phyloP scores from a whole-genome alignment of 2,329 filamentous ascomycete genomes.

The Niveomyces coronatus region DNA sequence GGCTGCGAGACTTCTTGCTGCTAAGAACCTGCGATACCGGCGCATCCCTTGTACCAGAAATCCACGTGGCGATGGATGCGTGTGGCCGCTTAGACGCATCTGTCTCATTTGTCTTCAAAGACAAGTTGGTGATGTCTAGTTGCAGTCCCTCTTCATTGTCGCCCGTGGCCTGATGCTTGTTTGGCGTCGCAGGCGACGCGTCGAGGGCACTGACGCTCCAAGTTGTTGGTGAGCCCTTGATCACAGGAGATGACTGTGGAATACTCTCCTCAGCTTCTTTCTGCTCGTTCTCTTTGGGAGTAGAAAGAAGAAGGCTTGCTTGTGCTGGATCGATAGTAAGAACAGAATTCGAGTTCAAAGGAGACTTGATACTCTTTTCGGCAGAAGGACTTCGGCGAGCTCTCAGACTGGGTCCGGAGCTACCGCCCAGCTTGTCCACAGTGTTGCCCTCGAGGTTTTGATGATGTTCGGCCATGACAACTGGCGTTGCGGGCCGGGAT shows the following conservation, averaged over 20 bases:
- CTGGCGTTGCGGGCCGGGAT: no score
- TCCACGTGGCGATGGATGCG: neutral
- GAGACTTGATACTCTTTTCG: no score
- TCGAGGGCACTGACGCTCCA: constrained; percentile 2
- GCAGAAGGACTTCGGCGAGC: no score
- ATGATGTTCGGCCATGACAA: neutral
- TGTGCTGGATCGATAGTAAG: no score
- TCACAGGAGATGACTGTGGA: neutral
- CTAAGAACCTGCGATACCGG: neutral
- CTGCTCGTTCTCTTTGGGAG: neutral
- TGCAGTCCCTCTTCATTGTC: neutral
- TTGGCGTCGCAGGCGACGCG: neutral
- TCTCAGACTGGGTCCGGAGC: no score
- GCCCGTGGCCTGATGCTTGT: neutral
- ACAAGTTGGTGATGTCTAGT: neutral
- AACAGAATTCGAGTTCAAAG: no score
- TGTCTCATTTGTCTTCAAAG: neutral
- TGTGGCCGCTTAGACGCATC: neutral
- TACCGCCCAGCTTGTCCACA: no score
- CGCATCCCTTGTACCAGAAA: neutral
- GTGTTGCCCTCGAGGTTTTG: no score
- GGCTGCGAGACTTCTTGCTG: neutral
- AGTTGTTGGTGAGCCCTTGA: neutral
- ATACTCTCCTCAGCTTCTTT: neutral
- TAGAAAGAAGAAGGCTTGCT: no score